Base-by-base conservation (phyloP, 2,329 filamentous ascomycete genomes). In the Talaromyces sp. region DNA sequence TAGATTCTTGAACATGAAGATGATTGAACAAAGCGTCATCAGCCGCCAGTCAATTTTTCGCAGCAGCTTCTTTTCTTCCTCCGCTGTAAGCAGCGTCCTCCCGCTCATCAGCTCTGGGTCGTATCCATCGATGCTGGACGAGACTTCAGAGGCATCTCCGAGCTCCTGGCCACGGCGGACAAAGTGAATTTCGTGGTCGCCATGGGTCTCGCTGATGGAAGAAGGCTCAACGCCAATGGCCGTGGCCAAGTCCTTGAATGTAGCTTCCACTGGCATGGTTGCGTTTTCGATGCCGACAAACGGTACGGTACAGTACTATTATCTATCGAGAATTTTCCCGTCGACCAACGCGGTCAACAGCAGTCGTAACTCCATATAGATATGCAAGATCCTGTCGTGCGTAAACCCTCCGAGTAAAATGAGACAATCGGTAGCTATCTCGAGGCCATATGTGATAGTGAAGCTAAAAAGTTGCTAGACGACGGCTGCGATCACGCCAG, bases 11-110 rank as follows among this genome's bases (percentile, higher is more conserved):
- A 73, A 65, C 50, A 73, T 66, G 45, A 71, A 76, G 56, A 77
- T 71, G 15, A 78, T 62, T 31, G 75, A 70, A 41, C 76, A 79
- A 33, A 81, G 67, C 0, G 77, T 75, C 75, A 82, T 79, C 1
- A 82, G 70, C 47, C 76, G 77, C 78, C 74, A 78, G 67, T 82
- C 80, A 25, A 82, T 77, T 11, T 76, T 73, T 15, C 79, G 73
- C 52, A 83, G 71, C 11, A 83, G 68, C 64, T 74, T 81, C 67
- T 78, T 82, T 66, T 83, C 81, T 65, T 83, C 81, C 4, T 76
- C 78, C 0, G 74, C 73, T 3, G 73, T 80, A 11, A 81, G 67
- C 8, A 74, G 61, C 15, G 72, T 71, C 52, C 75, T 70, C 2
- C 68, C 75, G 35, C 69, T 66, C 74, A 77, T 77, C n/a, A 68